Conservation (phyloP, 768 basidiomycete species). For the Podaxis sp. region DNA sequence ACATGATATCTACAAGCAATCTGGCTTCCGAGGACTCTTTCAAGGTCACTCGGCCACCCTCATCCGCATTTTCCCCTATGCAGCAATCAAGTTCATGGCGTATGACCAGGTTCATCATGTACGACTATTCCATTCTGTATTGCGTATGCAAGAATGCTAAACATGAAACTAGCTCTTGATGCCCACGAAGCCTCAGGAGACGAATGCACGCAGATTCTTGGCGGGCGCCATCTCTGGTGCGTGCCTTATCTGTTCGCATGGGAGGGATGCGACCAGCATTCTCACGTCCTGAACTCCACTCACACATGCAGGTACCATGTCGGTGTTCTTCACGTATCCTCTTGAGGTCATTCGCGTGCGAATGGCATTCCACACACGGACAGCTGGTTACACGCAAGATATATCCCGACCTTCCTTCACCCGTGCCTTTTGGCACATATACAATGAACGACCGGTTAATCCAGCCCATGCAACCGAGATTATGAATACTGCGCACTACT, state of each 20-base stretch:
- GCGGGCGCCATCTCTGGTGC: conserved; percentile 88
- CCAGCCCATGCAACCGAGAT: conserved; percentile 20
- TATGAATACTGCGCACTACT: conserved; percentile 28
- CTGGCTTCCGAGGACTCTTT: conserved; percentile 78
- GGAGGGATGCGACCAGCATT: background rate
- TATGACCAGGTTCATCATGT: conserved; percentile 89
- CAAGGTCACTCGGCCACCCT: conserved; percentile 97
- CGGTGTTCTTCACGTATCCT: conserved; percentile 93
- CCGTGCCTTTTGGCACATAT: conserved; percentile 63
- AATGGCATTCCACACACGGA: conserved; percentile 80
- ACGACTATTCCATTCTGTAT: conserved; percentile 22
- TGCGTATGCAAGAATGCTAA: background rate
- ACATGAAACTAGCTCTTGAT: conserved; percentile 64
- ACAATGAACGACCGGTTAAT: conserved; percentile 55
- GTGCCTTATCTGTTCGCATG: conserved; percentile 21
- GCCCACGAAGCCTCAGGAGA: conserved; percentile 78
- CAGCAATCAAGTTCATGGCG: conserved; percentile 95
- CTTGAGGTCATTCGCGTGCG: conserved; percentile 94
- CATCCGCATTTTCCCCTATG: conserved; percentile 93
- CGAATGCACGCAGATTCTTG: conserved; percentile 74
- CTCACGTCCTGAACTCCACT: conserved; percentile 6
- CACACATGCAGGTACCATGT: conserved; percentile 63
- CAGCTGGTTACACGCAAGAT: conserved; percentile 23
- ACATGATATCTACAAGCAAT: conserved; percentile 62
- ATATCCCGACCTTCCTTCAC: conserved; percentile 49